Conservation (phyloP, 371 early-diverging fungal species). For the Mucor lusitanicus region DNA sequence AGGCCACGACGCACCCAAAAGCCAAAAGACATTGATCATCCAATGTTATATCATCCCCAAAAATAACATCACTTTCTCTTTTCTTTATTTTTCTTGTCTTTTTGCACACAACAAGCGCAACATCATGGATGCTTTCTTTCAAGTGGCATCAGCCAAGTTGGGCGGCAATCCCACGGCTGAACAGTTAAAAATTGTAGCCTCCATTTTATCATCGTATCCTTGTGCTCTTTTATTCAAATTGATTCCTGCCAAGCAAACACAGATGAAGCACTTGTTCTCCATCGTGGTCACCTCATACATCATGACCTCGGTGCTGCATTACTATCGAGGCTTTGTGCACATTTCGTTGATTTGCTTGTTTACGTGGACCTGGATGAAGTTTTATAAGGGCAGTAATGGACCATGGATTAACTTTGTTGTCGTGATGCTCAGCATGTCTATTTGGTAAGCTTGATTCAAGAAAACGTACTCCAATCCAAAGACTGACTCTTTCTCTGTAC, state of each 20-base stretch:
- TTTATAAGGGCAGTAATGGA: slow-evolving; percentile 47
- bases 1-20: too few species aligned
- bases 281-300: slow-evolving; percentile 61
- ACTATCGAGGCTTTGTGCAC: slow-evolving; percentile 58
- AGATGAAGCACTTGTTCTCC: slow-evolving; percentile 69
- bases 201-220: slow-evolving; percentile 52
- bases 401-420: slow-evolving; percentile 66
- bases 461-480: not conserved
- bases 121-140: slow-evolving; percentile 24
- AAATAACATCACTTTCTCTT: too few species aligned
- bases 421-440: slow-evolving; percentile 73
- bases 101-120: not conserved
- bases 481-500: not conserved
- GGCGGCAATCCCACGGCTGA: slow-evolving; percentile 41
- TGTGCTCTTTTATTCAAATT: slow-evolving; percentile 51
- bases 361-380: slow-evolving; percentile 53
- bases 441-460: slow-evolving; percentile 43
- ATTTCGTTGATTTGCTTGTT: slow-evolving; percentile 55
- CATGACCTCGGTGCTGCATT: slow-evolving; percentile 57
- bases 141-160: slow-evolving; percentile 1
- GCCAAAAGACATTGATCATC: too few species aligned
- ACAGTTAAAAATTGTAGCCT: slow-evolving; percentile 46
- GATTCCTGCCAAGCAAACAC: slow-evolving; percentile 45
- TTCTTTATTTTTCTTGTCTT: too few species aligned
- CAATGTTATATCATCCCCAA: too few species aligned